Conservation (phyloP, 805 yeast species). For the Nematodospora valgi region DNA sequence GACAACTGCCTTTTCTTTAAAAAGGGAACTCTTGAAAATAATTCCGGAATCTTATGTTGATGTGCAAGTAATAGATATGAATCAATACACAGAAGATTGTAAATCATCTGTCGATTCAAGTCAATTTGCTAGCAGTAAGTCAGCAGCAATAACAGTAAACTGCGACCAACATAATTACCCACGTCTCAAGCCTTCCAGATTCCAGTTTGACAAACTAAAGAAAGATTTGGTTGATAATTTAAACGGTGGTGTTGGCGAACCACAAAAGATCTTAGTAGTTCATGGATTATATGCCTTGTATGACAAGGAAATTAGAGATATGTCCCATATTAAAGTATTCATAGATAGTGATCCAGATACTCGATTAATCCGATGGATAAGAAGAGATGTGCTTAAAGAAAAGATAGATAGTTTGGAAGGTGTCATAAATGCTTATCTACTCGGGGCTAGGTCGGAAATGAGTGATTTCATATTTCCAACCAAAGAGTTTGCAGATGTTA, state of each 20-base stretch:
- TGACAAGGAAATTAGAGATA: slow-evolving; percentile 50
- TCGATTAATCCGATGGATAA: slow-evolving; percentile 76
- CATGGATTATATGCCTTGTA: slow-evolving; percentile 81
- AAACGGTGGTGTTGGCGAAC: slow-evolving; percentile 17
- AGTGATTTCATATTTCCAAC: slow-evolving; percentile 63
- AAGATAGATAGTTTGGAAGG: slow-evolving; percentile 24
- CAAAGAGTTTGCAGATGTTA: slow-evolving; percentile 68
- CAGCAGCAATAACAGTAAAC: slow-evolving; percentile 29
- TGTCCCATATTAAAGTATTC: slow-evolving; percentile 66
- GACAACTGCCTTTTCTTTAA: slow-evolving; percentile 35
- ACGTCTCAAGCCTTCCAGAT: slow-evolving; percentile 39
- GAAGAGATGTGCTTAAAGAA: slow-evolving; percentile 32
- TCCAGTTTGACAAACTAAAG: slow-evolving; percentile 30
- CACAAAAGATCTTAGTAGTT: slow-evolving; percentile 40
- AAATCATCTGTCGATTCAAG: slow-evolving; percentile 19
- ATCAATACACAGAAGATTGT: slow-evolving; percentile 26
- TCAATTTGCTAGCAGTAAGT: slow-evolving; percentile 18
- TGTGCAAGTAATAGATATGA: slow-evolving; percentile 44
- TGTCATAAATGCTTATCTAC: slow-evolving; percentile 48
- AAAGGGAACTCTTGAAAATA: slow-evolving; percentile 20
- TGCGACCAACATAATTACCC: slow-evolving; percentile 15
- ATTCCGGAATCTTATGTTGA: slow-evolving; percentile 12
- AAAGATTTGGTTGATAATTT: slow-evolving; percentile 12
- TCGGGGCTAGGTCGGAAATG: slow-evolving; percentile 62
- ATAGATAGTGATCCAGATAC: slow-evolving; percentile 85